Evolutionary conservation across 345 rosid genomes (phyloP), one percentile per base, ranked within the genome.

Genomic region (Heritiera littoralis): DNA sequence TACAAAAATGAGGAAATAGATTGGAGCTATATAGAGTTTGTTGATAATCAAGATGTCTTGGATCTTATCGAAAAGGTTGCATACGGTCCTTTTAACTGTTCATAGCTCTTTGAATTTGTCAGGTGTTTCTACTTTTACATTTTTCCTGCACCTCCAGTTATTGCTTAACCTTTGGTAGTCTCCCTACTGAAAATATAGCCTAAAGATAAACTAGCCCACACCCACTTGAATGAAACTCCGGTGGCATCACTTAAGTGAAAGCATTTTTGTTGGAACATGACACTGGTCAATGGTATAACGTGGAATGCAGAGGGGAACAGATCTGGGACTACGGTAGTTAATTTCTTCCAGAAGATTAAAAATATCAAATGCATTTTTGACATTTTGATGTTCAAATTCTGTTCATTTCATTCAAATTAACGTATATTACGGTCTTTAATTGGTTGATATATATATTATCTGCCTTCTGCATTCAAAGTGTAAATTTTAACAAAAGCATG

Each of bases 21-120:
- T 66, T 95, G 98, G 98, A 93, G 95, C 88, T 93, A 93, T 68
- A 72, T 95, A 58, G 89, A 95, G 23, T 95, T 92, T 80, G 81
- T 93, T 78, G 98, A 95, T 84, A 95, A 95, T 86, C 93, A 93
- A 88, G 95, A 93, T 81, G 90, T 91, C 55, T 83, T 95, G 81
- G 95, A 93, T 84, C 92, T 95, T 43, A 91, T 95, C 80, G 98
- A 95, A 80, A 95, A 95, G 98, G 98, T 93, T 77, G 59, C 43
- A 61, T 74, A 66, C 52, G 17, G 77, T 15, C 52, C 61, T 79
- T 74, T 68, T 20, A 54, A 49, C 74, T 66, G 74, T 58, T 49
- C 46, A 69, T 55, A 56, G 52, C 79, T 30, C 60, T 66, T 23
- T 41, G 56, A 41, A 65, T 56, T 76, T 58, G 5, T 67, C 64